Conservation (phyloP, 208 protist genomes). For the Leishmania mexicana region DNA sequence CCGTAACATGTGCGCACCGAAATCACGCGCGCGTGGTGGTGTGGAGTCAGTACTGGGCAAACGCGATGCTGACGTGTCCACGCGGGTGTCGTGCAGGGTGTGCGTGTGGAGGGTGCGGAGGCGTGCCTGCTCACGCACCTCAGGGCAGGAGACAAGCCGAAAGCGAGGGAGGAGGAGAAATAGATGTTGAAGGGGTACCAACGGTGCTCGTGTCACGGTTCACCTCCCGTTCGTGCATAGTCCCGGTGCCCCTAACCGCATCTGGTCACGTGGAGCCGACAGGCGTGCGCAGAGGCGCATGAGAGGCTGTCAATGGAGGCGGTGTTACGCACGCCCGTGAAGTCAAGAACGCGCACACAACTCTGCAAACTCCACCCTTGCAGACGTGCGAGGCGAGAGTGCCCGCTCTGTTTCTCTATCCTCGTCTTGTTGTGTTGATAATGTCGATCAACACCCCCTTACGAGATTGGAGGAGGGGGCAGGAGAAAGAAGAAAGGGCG, state of each 20-base stretch:
- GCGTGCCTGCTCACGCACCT: not conserved
- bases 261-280: not conserved
- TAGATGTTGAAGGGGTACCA: not conserved
- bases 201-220: not conserved
- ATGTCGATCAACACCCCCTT: not conserved
- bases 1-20: slow-evolving; percentile 3
- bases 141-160: not conserved
- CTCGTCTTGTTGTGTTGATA: not conserved
- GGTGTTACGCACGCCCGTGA: not conserved
- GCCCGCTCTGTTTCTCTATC: not conserved
- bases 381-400: not conserved
- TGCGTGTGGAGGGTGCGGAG: not conserved
- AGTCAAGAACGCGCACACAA: not conserved
- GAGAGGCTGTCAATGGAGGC: not conserved
- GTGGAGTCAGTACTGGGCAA: not conserved
- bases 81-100: not conserved
- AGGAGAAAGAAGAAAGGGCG: not conserved
- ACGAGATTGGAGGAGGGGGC: not conserved
- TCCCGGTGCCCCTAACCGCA: not conserved
- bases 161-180: not conserved
- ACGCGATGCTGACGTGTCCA: not conserved
- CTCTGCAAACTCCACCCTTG: not conserved
- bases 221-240: not conserved
- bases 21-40: not conserved
- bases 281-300: not conserved